phyloP scores from a whole-genome alignment of 768 basidiomycete species.

The Suillus lakei region DNA sequence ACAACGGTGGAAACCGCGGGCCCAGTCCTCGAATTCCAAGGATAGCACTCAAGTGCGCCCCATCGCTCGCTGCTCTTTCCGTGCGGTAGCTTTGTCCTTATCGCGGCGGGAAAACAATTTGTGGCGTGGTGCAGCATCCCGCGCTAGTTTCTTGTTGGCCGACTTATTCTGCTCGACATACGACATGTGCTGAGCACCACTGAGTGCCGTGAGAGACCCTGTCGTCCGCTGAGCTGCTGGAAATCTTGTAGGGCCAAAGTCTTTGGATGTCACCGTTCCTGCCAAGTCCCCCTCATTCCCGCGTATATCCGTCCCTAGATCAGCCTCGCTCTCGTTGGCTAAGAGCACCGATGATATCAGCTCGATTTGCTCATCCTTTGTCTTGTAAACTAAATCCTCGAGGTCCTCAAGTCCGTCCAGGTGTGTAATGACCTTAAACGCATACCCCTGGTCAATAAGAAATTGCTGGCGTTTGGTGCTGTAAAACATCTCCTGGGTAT shows the following conservation, averaged over 20 bases:
- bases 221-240: constrained; percentile 77
- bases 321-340: constrained; percentile 89
- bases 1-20: constrained; percentile 6
- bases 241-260: constrained; percentile 74
- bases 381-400: constrained; percentile 89
- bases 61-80: constrained; percentile 46
- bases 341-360: constrained; percentile 91
- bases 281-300: constrained; percentile 85
- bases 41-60: constrained; percentile 29
- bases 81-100: constrained; percentile 65
- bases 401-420: constrained; percentile 89
- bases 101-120: constrained; percentile 86
- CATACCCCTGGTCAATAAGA: constrained; percentile 98
- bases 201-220: constrained; percentile 81
- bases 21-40: not conserved
- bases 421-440: constrained; percentile 99
- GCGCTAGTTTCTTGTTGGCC: constrained; percentile 79
- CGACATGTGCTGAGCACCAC: constrained; percentile 91
- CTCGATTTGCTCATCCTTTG: constrained; percentile 93
- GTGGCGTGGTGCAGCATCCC: constrained; percentile 59
- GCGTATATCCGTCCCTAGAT: constrained; percentile 82
- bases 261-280: constrained; percentile 85
- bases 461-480: constrained; percentile 99
- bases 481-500: constrained; percentile 99
- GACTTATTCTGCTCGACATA: constrained; percentile 93